Conservation (phyloP, 2,329 filamentous ascomycete genomes). For the Pseudogymnoascus sp. region DNA sequence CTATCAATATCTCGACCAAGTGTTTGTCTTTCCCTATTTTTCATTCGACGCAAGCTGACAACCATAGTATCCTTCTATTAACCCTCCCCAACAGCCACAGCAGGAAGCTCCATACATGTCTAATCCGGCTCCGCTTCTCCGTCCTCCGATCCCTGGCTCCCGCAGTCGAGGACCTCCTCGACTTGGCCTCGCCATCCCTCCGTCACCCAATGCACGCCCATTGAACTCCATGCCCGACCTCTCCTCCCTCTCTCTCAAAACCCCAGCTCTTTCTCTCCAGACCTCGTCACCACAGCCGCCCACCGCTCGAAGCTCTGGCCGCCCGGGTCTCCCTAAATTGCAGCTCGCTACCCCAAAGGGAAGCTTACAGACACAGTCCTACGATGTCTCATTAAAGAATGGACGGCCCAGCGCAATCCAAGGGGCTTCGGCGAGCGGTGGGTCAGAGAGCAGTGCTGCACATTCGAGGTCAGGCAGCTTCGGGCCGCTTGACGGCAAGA, state of each 20-base stretch:
- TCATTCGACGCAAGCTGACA: not conserved
- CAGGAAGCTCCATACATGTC: constrained; percentile 23
- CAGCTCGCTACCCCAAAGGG: constrained; percentile 86
- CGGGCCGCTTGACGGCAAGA: constrained; percentile 64
- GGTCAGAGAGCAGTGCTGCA: constrained; percentile 70
- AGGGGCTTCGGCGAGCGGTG: constrained; percentile 60
- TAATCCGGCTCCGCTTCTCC: constrained; percentile 28
- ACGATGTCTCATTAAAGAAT: constrained; percentile 43
- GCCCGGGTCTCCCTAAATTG: constrained; percentile 66
- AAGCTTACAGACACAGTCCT: constrained; percentile 58
- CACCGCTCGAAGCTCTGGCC: constrained; percentile 32
- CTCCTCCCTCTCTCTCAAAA: constrained; percentile 18
- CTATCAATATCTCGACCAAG: constrained; percentile 6
- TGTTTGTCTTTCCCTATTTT: not conserved
- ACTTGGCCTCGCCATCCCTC: constrained; percentile 82
- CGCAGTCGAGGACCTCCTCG: constrained; percentile 28
- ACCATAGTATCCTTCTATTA: not conserved
- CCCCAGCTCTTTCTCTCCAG: constrained; percentile 25
- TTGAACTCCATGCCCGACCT: constrained; percentile 37
- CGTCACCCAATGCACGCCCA: constrained; percentile 74
- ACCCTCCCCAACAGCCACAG: constrained; percentile 15
- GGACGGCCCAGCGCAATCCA: constrained; percentile 32
- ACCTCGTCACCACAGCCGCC: constrained; percentile 32
- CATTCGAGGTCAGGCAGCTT: constrained; percentile 82
- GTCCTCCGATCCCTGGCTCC: constrained; percentile 30